Base-by-base conservation (phyloP, 345 rosid species). In the Eucalyptus curtisii region DNA sequence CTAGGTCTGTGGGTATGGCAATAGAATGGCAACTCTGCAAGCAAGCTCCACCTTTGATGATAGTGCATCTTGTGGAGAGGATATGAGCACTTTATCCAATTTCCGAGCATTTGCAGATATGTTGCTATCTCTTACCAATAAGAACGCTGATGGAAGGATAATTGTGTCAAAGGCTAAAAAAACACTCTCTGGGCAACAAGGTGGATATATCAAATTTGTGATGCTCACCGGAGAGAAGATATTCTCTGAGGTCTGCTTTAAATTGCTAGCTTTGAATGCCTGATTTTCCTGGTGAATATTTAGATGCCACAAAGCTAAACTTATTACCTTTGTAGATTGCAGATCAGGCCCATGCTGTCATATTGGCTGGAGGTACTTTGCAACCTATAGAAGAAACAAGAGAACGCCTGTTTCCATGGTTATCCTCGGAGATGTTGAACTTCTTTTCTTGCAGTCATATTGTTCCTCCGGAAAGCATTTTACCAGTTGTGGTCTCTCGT, bases 311-410 rank as follows among this genome's bases (percentile, higher is more conserved):
- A 57, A 33, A 61, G 86, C 53, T 80, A 40, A n/a, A 86, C 89
- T 86, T 81, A 47, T 88, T 86, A 49, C 42, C 86, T 87, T 88
- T 47, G 87, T 91, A 96, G 99, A 94, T 97, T 92, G 96, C 95
- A 88, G 92, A 94, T 88, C 95, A 96, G 92, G 97, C 97, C 79
- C 99, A 91, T 87, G 97, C 99, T 86, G 96, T 97, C 88, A 88
- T 97, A 89, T 90, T 96, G 91, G 98, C 98, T 3, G 99, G 99
- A 61, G 99, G 99, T 88, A 97, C 99, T 90, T 94, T 97, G 92
- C 99, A 97, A 91, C 99, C 99, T 84, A 93, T 97, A 82, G 98
- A 96, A 94, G 99, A 96, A 92, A 95, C 98, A 85, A 96, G 98
- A 91, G 99, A 95, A 89, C 93, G 98, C 53, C 99, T 96, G 88